Evolutionary conservation across 495 filamentous ascomycete genomes (phyloP).

Genomic region (Penicillium coffeae): DNA sequence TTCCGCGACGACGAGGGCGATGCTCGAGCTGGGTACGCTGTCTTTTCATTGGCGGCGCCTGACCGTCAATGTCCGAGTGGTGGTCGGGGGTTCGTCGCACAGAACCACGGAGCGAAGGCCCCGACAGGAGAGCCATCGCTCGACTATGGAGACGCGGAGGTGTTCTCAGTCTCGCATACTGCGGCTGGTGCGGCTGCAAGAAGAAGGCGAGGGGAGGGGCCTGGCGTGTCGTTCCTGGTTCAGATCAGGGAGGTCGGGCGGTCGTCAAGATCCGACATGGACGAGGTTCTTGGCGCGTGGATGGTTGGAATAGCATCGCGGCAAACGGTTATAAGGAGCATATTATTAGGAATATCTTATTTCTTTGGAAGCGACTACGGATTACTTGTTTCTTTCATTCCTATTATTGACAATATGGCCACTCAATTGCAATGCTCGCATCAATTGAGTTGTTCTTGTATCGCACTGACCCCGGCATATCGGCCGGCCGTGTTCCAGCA

Average conservation of each 20-base stretch:
- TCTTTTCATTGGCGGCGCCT: constrained; percentile 29
- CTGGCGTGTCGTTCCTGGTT: not conserved
- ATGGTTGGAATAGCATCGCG: not conserved
- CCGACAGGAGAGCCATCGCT: constrained; percentile 39
- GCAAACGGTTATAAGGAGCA: not conserved
- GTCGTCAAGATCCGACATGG: constrained; percentile 3
- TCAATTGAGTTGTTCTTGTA: too few relatives aligned
- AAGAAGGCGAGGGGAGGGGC: not conserved
- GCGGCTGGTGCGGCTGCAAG: constrained; percentile 1
- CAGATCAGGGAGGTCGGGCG: constrained; percentile 1
- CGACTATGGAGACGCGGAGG: constrained; percentile 3
- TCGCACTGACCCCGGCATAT: too few relatives aligned
- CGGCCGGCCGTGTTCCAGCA: too few relatives aligned
- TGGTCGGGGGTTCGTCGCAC: constrained; percentile 29
- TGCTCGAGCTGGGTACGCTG: constrained; percentile 22
- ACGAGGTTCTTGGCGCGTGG: constrained; percentile 11
- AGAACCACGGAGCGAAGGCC: constrained; percentile 34
- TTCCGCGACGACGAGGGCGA: constrained; percentile 29
- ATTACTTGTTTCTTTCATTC: too few relatives aligned
- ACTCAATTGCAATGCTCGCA: too few relatives aligned
- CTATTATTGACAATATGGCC: too few relatives aligned
- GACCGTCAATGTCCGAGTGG: constrained; percentile 17
- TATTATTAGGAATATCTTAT: too few relatives aligned
- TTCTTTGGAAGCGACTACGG: too few relatives aligned
- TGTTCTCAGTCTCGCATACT: constrained; percentile 13